A percentile compares a stretch with the other conserved stretches of the same genome.
Evolutionary conservation across 192 early-diverging fungal species (phyloP).

Genomic region (Linnemannia elongata): DNA sequence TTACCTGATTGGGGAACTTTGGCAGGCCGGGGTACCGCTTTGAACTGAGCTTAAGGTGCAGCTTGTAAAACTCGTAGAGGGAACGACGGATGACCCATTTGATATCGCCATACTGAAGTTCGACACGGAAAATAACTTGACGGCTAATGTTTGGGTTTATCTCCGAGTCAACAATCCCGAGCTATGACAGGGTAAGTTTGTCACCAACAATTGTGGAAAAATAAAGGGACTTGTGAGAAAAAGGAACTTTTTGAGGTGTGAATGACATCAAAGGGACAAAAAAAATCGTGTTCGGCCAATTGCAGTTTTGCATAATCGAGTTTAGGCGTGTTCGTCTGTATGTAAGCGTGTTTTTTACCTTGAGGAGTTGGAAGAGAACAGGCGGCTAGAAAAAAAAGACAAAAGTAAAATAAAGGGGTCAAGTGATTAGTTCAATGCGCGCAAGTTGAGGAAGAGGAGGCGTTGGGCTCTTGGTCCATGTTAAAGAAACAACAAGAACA

Average conservation of each 20-base stretch:
- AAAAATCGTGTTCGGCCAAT: not conserved
- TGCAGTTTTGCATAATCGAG: not conserved
- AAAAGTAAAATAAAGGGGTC: not conserved
- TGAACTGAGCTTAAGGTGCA: conserved; percentile 73
- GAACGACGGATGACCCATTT: conserved; percentile 81
- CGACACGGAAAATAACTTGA: conserved; percentile 77
- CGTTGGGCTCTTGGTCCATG: not conserved
- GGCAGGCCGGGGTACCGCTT: conserved; percentile 58
- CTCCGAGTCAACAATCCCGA: conserved; percentile 65
- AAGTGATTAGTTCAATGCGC: not conserved
- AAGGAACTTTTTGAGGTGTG: not conserved
- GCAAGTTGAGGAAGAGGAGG: not conserved
- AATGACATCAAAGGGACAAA: not conserved
- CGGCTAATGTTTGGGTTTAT: conserved; percentile 42
- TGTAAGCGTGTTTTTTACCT: not conserved
- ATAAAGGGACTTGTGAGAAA: not conserved
- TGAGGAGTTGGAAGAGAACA: conserved; percentile 52
- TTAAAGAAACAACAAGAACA: not conserved
- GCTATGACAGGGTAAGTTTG: conserved; percentile 32
- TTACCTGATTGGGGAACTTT: conserved; percentile 52
- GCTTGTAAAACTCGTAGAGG: conserved; percentile 74
- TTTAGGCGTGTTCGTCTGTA: not conserved
- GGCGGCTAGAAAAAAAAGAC: conserved; percentile 34
- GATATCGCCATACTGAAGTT: conserved; percentile 81
- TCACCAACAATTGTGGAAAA: not conserved